phyloP scores from a whole-genome alignment of 2,329 filamentous ascomycete species.

The Leptographium galeiforme region DNA sequence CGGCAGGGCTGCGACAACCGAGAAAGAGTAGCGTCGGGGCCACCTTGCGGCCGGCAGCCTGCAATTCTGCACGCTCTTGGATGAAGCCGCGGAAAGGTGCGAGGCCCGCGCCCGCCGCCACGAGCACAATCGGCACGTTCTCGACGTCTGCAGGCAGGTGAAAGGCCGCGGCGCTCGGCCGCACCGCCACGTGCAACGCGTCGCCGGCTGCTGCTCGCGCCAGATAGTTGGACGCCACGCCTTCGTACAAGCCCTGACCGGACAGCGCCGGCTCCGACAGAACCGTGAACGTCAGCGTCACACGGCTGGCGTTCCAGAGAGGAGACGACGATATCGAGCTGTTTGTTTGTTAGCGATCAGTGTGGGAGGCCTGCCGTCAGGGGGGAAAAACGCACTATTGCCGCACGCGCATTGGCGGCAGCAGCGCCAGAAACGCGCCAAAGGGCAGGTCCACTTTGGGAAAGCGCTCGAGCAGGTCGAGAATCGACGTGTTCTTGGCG shows the following conservation, averaged over 20 bases:
- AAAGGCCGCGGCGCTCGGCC: constrained; percentile 29
- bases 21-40: constrained; percentile 52
- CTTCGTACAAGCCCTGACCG: constrained; percentile 35
- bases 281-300: constrained; percentile 56
- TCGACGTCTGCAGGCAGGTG: constrained; percentile 32
- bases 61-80: constrained; percentile 43
- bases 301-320: constrained; percentile 38
- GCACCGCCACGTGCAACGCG: constrained; percentile 35
- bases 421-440: constrained; percentile 53
- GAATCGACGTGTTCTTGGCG: constrained; percentile 45
- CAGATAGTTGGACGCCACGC: constrained; percentile 50
- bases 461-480: constrained; percentile 58
- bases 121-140: constrained; percentile 35
- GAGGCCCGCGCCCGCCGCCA: constrained; percentile 40
- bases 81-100: constrained; percentile 52
- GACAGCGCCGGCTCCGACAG: constrained; percentile 42
- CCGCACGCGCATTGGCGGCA: constrained; percentile 65
- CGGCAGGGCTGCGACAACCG: constrained; percentile 43
- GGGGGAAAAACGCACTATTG: constrained; percentile 36
- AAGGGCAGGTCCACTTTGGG: constrained; percentile 47
- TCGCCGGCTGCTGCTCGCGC: constrained; percentile 30
- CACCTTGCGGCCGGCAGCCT: constrained; percentile 34
- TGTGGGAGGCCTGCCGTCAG: neutral
- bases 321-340: constrained; percentile 64
- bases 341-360: constrained; percentile 13